Evolutionary conservation across 164 flowering plant genomes (phyloP).

Genomic region (Berberis thunbergii): DNA sequence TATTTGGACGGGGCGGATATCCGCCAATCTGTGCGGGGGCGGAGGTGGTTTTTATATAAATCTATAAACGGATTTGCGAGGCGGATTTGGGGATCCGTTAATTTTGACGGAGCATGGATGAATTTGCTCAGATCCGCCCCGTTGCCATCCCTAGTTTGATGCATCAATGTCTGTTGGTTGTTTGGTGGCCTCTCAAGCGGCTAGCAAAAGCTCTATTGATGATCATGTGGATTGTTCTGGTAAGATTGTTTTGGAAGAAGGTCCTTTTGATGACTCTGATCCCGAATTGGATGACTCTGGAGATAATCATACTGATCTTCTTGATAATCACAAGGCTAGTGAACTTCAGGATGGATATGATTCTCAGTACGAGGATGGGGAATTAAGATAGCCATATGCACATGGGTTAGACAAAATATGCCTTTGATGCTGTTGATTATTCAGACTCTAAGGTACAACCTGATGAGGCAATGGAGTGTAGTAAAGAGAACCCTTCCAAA

Average conservation of each 20-base stretch:
- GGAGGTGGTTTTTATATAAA: too few species aligned
- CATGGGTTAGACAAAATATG: conserved; percentile 23
- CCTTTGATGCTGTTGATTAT: too few species aligned
- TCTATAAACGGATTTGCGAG: too few species aligned
- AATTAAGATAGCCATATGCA: conserved; percentile 39
- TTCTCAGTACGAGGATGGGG: conserved; percentile 76
- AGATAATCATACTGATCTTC: too few species aligned
- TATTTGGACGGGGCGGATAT: too few species aligned
- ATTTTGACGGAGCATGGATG: too few species aligned
- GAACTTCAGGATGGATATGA: conserved; percentile 47
- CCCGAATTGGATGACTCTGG: conserved; percentile 26
- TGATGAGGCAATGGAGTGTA: conserved; percentile 18
- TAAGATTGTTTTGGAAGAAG: conserved; percentile 6
- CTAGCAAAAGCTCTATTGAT: conserved; percentile 3
- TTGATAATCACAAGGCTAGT: too few species aligned
- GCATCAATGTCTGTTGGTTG: conserved; percentile 2
- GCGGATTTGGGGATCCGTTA: too few species aligned
- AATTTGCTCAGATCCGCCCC: too few species aligned
- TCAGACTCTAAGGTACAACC: too few species aligned
- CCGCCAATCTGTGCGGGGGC: too few species aligned
- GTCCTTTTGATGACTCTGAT: conserved; percentile 17
- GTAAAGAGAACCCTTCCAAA: conserved; percentile 3
- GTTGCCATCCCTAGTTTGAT: too few species aligned
- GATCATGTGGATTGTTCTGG: conserved; percentile 14
- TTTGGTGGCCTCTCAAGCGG: conserved; percentile 8